Evolutionary conservation across 306 rosid species (phyloP).

Genomic region (Oemleria cerasiformis): DNA sequence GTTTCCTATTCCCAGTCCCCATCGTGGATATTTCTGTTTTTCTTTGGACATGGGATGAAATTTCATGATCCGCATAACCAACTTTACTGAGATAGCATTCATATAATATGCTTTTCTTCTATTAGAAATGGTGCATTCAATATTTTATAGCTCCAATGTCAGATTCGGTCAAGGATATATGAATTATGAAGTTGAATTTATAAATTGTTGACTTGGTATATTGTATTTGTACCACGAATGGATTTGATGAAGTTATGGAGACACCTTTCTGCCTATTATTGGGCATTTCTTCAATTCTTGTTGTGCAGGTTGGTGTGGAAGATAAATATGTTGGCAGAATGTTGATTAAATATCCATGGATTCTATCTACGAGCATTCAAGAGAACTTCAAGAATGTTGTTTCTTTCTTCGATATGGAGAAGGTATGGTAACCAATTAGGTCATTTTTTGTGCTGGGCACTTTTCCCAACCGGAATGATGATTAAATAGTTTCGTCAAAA

Average conservation of each 20-base stretch:
- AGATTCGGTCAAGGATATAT: no score
- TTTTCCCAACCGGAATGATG: slow-evolving; percentile 7
- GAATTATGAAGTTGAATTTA: not conserved
- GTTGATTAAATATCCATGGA: slow-evolving; percentile 77
- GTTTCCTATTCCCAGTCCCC: not conserved
- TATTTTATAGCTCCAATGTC: no score
- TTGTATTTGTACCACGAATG: not conserved
- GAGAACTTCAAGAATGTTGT: slow-evolving; percentile 52
- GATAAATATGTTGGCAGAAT: slow-evolving; percentile 47
- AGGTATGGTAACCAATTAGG: slow-evolving; percentile 43
- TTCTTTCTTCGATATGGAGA: slow-evolving; percentile 46
- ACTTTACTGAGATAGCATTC: not conserved
- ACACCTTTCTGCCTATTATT: slow-evolving; percentile 16
- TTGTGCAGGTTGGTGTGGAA: slow-evolving; percentile 51
- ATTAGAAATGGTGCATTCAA: no score
- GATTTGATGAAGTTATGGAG: not conserved
- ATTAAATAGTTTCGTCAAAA: slow-evolving; percentile 4
- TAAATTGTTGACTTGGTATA: not conserved
- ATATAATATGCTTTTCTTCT: not conserved
- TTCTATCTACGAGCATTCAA: slow-evolving; percentile 64
- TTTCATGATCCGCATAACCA: not conserved
- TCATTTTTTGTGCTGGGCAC: slow-evolving; percentile 20
- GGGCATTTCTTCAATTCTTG: slow-evolving; percentile 10
- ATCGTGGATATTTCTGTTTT: not conserved
- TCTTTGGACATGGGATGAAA: not conserved